phyloP scores from a whole-genome alignment of 345 rosid species.

The Raphanus raphanistrum region DNA sequence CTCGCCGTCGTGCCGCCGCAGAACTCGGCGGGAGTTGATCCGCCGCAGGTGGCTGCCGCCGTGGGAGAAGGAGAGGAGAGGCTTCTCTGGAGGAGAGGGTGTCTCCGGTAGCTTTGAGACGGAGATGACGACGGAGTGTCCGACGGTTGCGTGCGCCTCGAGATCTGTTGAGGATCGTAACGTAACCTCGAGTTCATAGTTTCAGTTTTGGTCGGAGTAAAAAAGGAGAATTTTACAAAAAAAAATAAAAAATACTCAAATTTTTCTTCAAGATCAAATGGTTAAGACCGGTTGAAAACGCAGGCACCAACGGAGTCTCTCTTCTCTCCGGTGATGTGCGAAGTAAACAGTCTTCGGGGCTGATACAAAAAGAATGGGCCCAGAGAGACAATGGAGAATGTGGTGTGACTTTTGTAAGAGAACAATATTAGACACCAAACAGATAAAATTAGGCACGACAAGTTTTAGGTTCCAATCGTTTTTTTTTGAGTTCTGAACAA shows the following conservation, averaged over 20 bases:
- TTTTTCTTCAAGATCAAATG: not conserved
- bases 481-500: not conserved
- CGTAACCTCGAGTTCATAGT: constrained; percentile 26
- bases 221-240: not conserved
- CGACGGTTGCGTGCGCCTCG: constrained; percentile 25
- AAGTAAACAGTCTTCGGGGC: not conserved
- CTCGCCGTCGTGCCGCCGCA: constrained; percentile 67
- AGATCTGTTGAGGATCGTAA: constrained; percentile 33
- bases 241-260: not conserved
- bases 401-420: not conserved
- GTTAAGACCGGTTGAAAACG: not conserved
- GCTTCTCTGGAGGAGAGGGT: constrained; percentile 34
- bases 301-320: constrained; percentile 8
- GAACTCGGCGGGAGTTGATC: constrained; percentile 40
- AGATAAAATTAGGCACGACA: constrained; percentile 20
- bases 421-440: not conserved
- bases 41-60: constrained; percentile 16
- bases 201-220: not conserved
- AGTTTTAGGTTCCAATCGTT: constrained; percentile 18
- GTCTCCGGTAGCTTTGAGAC: constrained; percentile 37
- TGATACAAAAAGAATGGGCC: constrained; percentile 1
- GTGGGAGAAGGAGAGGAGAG: constrained; percentile 16
- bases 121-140: constrained; percentile 39
- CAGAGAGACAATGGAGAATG: not conserved
- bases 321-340: constrained; percentile 19